Evolutionary conservation across 441 rosid genomes (phyloP), one percentile per base, ranked within the genome.

Genomic region (Francoa sonchifolia): DNA sequence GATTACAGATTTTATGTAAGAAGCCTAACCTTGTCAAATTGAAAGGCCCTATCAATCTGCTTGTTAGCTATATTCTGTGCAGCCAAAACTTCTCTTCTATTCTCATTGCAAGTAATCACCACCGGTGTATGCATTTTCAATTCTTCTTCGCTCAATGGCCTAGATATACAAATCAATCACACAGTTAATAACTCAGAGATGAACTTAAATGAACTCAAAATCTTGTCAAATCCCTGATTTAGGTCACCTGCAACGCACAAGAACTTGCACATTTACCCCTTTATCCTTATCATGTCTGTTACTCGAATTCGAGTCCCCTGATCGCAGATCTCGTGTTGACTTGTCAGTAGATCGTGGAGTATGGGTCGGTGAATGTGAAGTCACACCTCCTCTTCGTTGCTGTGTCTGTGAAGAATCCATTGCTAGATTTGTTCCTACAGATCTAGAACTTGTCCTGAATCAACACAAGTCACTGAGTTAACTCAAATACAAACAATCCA

Each of bases 201-300:
- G 14, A 17, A 47, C 8, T 9, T 12, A 35, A 34, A 6, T 14
- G 20, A 46, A 25, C 17, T 20, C 17, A 12, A 8, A 14, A 5
- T n/a, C 2, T 46, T 1, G 15, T 4, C n/a, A n/a, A 18, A 35
- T 30, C 6, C 98, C 33, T 8, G 9, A 29, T 29, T 13, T 8
- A 3, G 11, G 11, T 29, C 9, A 29, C 33, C 33, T 82, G 77
- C 99, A 90, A 48, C 99, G 96, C 63, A 86, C 72, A 20, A 90
- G 75, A 26, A 90, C 99, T 61, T 90, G 99, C 19, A 90, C 87
- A 58, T 82, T 90, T 13, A 90, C 99, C 21, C 96, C 96, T 67
- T 90, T 90, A 4, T 29, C 33, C 33, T 68, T 86, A 36, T 90
- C 98, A 52, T 71, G 72, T 61, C 76, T 85, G 42, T 54, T 66